These are phyloP conservation scores for Alternaria longipes DNA, from an alignment of 2,329 filamentous ascomycete species.

Conservation along the genomic window DNA sequence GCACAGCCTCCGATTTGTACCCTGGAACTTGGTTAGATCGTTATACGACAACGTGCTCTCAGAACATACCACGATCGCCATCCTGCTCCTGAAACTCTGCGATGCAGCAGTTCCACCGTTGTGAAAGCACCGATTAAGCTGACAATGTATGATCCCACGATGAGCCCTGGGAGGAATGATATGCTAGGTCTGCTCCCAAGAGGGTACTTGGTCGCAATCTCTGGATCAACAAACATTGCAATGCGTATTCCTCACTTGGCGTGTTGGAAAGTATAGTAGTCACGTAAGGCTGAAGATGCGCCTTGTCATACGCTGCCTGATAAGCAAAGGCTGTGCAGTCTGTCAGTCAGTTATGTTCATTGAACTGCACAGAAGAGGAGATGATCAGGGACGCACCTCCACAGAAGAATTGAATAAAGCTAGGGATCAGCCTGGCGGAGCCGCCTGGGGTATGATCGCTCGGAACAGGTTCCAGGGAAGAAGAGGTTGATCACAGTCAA, in stretches of 20 bases:
- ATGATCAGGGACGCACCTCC: background rate
- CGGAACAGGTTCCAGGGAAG: background rate
- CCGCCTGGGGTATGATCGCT: background rate
- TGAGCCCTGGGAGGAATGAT: slow-evolving; percentile 57
- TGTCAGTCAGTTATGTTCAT: background rate
- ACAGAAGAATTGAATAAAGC: background rate
- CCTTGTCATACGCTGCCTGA: background rate
- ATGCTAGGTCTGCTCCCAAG: slow-evolving; percentile 50
- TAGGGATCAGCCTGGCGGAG: background rate
- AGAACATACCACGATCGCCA: slow-evolving; percentile 46
- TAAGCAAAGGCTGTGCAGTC: background rate
- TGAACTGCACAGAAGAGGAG: background rate
- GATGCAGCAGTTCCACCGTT: slow-evolving; percentile 82
- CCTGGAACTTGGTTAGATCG: slow-evolving; percentile 36
- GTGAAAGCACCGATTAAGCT: slow-evolving; percentile 80
- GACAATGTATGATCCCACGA: slow-evolving; percentile 66
- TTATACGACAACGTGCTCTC: slow-evolving; percentile 28
- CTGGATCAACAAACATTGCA: slow-evolving; percentile 21
- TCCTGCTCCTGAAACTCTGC: slow-evolving; percentile 69
- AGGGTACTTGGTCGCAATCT: slow-evolving; percentile 39
- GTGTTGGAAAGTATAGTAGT: background rate
- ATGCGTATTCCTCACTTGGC: background rate
- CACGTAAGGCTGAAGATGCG: background rate
- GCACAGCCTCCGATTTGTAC: slow-evolving; percentile 54
- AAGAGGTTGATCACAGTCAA: slow-evolving; percentile 1